These are phyloP conservation scores for Epicoccum nigrum DNA, from an alignment of 2,329 filamentous ascomycete species.

Conservation along the genomic window DNA sequence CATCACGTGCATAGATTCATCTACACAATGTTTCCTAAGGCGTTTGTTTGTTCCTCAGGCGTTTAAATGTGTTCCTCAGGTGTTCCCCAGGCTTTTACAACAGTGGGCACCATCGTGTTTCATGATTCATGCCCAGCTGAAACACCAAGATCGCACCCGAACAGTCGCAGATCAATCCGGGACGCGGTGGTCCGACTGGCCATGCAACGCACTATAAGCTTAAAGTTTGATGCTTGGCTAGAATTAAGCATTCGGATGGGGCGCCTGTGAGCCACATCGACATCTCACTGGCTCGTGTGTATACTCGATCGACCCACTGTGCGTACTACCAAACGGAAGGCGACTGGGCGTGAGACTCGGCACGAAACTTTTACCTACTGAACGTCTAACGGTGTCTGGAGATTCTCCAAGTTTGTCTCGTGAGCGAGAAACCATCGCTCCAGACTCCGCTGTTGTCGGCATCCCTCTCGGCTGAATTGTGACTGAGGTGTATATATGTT, in stretches of 20 bases:
- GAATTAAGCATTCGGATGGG: slow-evolving; percentile 2
- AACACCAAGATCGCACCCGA: slow-evolving; percentile 18
- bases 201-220: slow-evolving; percentile 10
- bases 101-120: slow-evolving; percentile 7
- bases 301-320: not conserved
- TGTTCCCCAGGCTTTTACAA: slow-evolving; percentile 15
- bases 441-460: slow-evolving; percentile 13
- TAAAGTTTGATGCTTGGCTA: slow-evolving; percentile 12
- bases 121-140: slow-evolving; percentile 12
- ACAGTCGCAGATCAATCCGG: slow-evolving; percentile 15
- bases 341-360: slow-evolving; percentile 17
- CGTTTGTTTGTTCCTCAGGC: slow-evolving; percentile 7
- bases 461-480: not conserved
- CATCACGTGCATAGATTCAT: no score
- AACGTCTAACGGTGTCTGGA: slow-evolving; percentile 4
- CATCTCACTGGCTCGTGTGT: slow-evolving; percentile 1
- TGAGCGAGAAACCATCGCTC: slow-evolving; percentile 8
- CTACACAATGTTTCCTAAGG: slow-evolving; percentile 15
- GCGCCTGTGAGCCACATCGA: not conserved
- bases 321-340: slow-evolving; percentile 11
- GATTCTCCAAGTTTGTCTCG: slow-evolving; percentile 5
- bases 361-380: slow-evolving; percentile 6
- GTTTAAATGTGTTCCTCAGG: slow-evolving; percentile 11
- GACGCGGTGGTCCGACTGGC: slow-evolving; percentile 6
- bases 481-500: slow-evolving; percentile 16